Evolutionary conservation across 2,329 filamentous ascomycete genomes (phyloP), one percentile per base, ranked within the genome.

Genomic region (Gnomoniopsis sp.): DNA sequence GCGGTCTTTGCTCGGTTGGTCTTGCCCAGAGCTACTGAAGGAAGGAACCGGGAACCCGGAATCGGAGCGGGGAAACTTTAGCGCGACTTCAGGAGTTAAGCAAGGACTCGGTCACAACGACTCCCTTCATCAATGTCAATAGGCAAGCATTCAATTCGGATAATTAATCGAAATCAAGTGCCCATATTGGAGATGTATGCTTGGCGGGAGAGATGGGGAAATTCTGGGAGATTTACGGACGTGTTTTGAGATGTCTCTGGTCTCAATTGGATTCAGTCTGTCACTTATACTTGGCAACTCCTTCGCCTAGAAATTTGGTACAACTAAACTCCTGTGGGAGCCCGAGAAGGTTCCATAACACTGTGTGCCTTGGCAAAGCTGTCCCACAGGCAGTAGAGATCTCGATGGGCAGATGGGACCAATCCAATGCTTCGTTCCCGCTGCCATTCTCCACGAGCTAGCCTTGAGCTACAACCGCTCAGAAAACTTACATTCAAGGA

Each of bases 41-140:
- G 14, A 54, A 36, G 49, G 15, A 57, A 33, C 30, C 36, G 51
- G 43, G 49, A 43, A 48, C 26, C 47, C 30, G 52, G 53, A 30
- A 10, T 36, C 51, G 59, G 49, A 30, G n/a, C 59, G 59, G 59
- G 58, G 49, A 44, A 61, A 61, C 52, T 10, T 59, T 61, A 48
- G 48, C 19, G 33, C 55, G 52, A 30, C 10, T n/a, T 36, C 12
- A 4, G 26, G 26, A 30, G 8, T 8, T 30, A 14, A 12, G 19
- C 14, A 10, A 2, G 22, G 21, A 21, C 7, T 23, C 26, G 14
- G 6, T n/a, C 26, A 11, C 10, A 21, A 36, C 19, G 7, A 50
- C 30, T 22, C 11, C 12, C n/a, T 23, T 46, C 52, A 49, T 14
- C 12, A 11, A 41, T 41, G 17, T 41, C 36, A 41, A 41, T 11